Conservation (phyloP, 257 asterid species). For the Rehmannia glutinosa region DNA sequence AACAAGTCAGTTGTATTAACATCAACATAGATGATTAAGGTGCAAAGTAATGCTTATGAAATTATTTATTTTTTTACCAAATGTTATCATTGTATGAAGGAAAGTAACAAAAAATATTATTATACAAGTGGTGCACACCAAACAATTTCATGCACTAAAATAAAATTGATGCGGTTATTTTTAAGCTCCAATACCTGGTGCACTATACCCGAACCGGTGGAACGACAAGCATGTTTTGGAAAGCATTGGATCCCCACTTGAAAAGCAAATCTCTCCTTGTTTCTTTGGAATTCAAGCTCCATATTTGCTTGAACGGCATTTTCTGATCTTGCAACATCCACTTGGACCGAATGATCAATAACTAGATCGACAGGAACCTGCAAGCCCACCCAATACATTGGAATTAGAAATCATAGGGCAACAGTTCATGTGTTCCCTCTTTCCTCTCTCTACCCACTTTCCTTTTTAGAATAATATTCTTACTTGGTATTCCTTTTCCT, state of each 20-base stretch:
- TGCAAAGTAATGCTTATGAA: too few species aligned
- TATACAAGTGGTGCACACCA: too few species aligned
- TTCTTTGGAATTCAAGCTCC: conserved; percentile 87
- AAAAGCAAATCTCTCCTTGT: conserved; percentile 93
- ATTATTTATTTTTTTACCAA: too few species aligned
- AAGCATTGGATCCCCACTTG: conserved; percentile 97
- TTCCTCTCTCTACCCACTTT: too few species aligned
- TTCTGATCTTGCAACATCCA: conserved; percentile 79
- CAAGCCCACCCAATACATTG: conserved; percentile 21
- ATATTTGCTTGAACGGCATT: conserved; percentile 88
- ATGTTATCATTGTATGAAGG: too few species aligned
- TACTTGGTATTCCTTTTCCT: background rate
- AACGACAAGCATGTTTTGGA: conserved; percentile 92
- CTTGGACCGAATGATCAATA: conserved; percentile 93
- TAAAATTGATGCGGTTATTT: background rate
- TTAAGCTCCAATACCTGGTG: conserved; percentile 62
- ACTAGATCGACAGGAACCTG: conserved; percentile 97
- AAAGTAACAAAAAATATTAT: too few species aligned
- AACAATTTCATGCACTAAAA: background rate
- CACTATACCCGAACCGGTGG: conserved; percentile 98
- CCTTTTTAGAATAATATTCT: background rate
- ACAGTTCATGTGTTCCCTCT: too few species aligned
- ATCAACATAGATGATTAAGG: background rate
- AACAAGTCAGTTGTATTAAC: conserved; percentile 3
- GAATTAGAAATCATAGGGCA: background rate